phyloP scores from a whole-genome alignment of 306 rosid species.

The Rubus parviflorus region DNA sequence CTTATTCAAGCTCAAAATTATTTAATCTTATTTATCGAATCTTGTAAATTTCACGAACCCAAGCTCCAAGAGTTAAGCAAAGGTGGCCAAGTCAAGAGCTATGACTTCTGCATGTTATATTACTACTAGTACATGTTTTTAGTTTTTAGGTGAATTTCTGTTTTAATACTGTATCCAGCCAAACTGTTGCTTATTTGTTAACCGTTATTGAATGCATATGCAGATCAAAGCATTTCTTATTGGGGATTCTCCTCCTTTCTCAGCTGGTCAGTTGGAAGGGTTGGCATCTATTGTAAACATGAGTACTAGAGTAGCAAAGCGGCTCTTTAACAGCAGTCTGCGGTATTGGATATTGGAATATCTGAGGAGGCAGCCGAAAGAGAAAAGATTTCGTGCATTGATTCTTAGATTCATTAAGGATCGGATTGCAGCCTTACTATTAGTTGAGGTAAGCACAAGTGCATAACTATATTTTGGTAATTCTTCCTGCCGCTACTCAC shows the following conservation, averaged over 20 bases:
- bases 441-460: constrained; percentile 71
- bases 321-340: constrained; percentile 64
- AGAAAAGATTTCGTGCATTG: constrained; percentile 61
- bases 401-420: constrained; percentile 84
- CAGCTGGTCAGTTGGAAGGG: constrained; percentile 82
- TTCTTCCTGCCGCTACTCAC: background rate
- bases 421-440: constrained; percentile 71
- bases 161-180: background rate
- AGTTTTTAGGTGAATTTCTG: background rate
- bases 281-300: constrained; percentile 65
- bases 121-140: background rate
- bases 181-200: background rate
- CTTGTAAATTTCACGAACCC: background rate
- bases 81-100: background rate
- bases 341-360: constrained; percentile 91
- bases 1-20: background rate
- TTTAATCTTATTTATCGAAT: background rate
- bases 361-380: constrained; percentile 82
- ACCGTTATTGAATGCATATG: constrained; percentile 1
- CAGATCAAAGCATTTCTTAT: constrained; percentile 82
- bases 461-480: constrained; percentile 10
- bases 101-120: background rate
- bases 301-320: constrained; percentile 62
- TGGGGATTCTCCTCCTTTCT: constrained; percentile 73
- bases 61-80: background rate